These are phyloP conservation scores for Zychaea mexicana DNA, from an alignment of 371 early-diverging fungal species.

Conservation along the genomic window DNA sequence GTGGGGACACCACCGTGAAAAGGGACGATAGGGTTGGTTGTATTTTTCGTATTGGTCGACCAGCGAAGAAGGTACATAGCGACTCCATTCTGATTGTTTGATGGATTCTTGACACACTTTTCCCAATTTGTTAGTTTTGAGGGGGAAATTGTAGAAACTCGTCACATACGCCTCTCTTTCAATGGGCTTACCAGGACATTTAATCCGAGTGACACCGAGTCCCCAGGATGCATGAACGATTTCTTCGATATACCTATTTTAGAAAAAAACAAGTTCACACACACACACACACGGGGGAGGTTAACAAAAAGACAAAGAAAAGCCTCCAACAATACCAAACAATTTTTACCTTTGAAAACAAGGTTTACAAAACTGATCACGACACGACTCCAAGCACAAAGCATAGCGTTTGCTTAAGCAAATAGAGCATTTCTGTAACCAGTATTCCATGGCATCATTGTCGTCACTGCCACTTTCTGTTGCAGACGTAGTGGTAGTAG, in stretches of 20 bases:
- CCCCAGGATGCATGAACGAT: conserved; percentile 70
- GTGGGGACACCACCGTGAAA: conserved; percentile 53
- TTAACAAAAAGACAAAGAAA: background rate
- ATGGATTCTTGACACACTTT: conserved; percentile 62
- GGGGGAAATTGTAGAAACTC: background rate
- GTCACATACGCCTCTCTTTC: too few relatives aligned
- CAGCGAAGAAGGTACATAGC: conserved; percentile 37
- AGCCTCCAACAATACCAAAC: too few relatives aligned
- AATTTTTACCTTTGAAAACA: conserved; percentile 65
- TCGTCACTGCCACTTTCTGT: background rate
- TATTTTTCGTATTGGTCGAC: conserved; percentile 59
- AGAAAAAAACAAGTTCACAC: background rate
- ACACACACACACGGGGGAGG: background rate
- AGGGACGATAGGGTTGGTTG: conserved; percentile 67
- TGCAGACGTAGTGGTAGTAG: background rate
- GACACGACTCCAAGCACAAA: conserved; percentile 62
- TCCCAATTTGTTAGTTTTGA: background rate
- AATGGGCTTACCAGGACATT: conserved; percentile 66
- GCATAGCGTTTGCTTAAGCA: conserved; percentile 65
- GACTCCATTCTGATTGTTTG: conserved; percentile 63
- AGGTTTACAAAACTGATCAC: conserved; percentile 70
- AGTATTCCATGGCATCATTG: conserved; percentile 53
- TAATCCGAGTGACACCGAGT: conserved; percentile 58
- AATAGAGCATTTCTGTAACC: conserved; percentile 68
- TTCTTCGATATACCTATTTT: conserved; percentile 60